Evolutionary conservation across 345 rosid genomes (phyloP), one percentile per base, ranked within the genome.

Genomic region (Gynandropsis gynandra): DNA sequence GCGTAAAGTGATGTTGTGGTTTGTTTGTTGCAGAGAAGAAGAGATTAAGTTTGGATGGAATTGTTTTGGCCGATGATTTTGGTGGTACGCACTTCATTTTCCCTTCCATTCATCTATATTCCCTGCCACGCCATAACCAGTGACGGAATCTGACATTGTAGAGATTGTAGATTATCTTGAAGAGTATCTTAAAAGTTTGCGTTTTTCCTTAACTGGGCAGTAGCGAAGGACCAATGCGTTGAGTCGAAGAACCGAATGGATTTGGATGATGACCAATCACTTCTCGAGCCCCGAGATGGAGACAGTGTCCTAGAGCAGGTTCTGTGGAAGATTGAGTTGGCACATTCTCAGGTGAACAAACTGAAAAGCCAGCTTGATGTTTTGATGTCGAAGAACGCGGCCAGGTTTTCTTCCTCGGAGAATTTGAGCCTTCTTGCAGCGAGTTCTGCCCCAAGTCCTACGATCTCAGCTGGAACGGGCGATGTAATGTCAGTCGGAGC

Each of bases 401-500:
- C 86, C 15, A 87, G 72, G 65, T 80, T 92, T 69, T 87, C 95
- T 32, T 87, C 98, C 42, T 87, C 82, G 0, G 97, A 85, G 76
- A 88, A 85, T 63, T 63, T 87, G 70, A 81, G 86, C 71, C 90
- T 81, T 60, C 87, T 87, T 56, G 89, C 80, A 31, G 78, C 95
- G n/a, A 82, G 89, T 69, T 81, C 85, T 50, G 88, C 76, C 19
- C 97, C 80, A 9, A 92, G 95, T 52, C 97, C 88, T 27, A 81
- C 93, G 9, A 66, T 75, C 60, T 92, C 98, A 17, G 79, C 86
- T 39, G 69, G 69, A 45, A 80, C 80, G 47, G 74, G 76, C 38
- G 98, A 92, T 40, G 66, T 75, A 36, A 66, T 63, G 27, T 82
- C 89, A 24, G 43, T 66, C 0, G 89, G 83, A 59, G 80, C 74